phyloP scores from a whole-genome alignment of 345 rosid genomes.

The Murraya koenigii region DNA sequence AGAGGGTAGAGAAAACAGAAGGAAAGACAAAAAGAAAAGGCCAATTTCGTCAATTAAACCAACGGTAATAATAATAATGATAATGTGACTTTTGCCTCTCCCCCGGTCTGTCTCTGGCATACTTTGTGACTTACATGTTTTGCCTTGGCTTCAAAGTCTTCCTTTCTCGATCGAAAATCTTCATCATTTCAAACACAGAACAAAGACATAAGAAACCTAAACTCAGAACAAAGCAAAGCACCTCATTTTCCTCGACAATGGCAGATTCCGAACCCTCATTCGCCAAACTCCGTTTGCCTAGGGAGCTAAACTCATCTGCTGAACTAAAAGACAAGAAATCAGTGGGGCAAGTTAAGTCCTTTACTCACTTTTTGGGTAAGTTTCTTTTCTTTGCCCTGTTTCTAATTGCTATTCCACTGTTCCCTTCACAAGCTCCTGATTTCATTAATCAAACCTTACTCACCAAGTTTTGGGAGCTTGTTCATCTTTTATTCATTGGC shows the following conservation, averaged over 20 bases:
- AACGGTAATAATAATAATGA: slow-evolving; percentile 31
- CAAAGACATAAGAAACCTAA: background rate
- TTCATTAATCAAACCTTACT: slow-evolving; percentile 48
- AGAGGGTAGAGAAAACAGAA: too few species aligned
- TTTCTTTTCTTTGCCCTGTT: slow-evolving; percentile 44
- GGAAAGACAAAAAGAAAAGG: slow-evolving; percentile 18
- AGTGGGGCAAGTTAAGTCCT: slow-evolving; percentile 11
- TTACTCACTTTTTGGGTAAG: slow-evolving; percentile 47
- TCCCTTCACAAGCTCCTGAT: slow-evolving; percentile 80
- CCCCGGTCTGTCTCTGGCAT: background rate
- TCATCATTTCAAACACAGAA: slow-evolving; percentile 8
- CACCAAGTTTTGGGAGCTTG: slow-evolving; percentile 72
- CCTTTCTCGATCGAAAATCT: slow-evolving; percentile 43
- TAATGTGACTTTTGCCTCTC: slow-evolving; percentile 26
- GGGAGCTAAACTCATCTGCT: slow-evolving; percentile 2
- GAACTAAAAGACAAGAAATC: slow-evolving; percentile 1
- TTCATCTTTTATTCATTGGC: slow-evolving; percentile 68
- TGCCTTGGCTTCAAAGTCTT: slow-evolving; percentile 73
- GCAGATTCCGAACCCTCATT: slow-evolving; percentile 34
- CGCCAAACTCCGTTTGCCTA: slow-evolving; percentile 25
- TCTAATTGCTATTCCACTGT: slow-evolving; percentile 64
- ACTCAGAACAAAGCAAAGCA: background rate
- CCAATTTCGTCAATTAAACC: slow-evolving; percentile 33
- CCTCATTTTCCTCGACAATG: slow-evolving; percentile 33
- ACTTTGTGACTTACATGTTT: slow-evolving; percentile 8